Evolutionary conservation across 2,329 filamentous ascomycete species (phyloP).

Genomic region (Trichoderma lentiforme): DNA sequence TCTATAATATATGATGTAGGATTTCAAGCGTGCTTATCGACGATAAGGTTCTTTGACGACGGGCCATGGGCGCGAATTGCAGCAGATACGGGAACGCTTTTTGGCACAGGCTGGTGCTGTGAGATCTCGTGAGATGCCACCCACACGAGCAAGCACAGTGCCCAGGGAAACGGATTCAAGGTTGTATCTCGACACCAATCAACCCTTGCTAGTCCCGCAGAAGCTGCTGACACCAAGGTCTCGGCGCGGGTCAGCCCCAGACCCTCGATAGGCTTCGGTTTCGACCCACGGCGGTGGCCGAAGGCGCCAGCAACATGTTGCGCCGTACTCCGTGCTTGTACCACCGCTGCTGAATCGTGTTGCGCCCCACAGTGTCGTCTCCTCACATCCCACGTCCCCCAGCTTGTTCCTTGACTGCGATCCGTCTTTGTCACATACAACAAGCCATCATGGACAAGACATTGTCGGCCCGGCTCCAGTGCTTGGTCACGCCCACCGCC

Average conservation of each 20-base stretch:
- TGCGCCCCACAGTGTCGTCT: conserved; percentile 16
- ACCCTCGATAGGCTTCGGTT: conserved; percentile 15
- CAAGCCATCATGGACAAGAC: conserved; percentile 4
- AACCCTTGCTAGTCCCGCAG: conserved; percentile 16
- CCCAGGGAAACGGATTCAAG: conserved; percentile 10
- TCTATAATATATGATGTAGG: neutral
- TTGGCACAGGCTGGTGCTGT: neutral
- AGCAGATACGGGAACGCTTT: neutral
- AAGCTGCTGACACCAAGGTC: conserved; percentile 17
- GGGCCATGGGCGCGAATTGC: neutral
- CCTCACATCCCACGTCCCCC: conserved; percentile 5
- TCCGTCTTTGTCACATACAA: neutral
- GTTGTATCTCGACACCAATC: conserved; percentile 4
- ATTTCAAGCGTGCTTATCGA: conserved; percentile 2
- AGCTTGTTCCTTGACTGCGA: conserved; percentile 2
- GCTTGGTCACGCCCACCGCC: conserved; percentile 8
- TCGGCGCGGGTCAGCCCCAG: conserved; percentile 18
- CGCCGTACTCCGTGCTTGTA: conserved; percentile 10
- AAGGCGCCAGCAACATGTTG: conserved; percentile 18
- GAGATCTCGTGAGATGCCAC: conserved; percentile 15
- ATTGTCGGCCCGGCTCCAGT: conserved; percentile 15
- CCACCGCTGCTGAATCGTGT: conserved; percentile 16
- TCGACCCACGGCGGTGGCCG: conserved; percentile 18
- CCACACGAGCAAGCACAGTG: conserved; percentile 13
- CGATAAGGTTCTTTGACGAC: conserved; percentile 12